Evolutionary conservation across 768 basidiomycete species (phyloP).

Genomic region (Lentinula aciculospora): DNA sequence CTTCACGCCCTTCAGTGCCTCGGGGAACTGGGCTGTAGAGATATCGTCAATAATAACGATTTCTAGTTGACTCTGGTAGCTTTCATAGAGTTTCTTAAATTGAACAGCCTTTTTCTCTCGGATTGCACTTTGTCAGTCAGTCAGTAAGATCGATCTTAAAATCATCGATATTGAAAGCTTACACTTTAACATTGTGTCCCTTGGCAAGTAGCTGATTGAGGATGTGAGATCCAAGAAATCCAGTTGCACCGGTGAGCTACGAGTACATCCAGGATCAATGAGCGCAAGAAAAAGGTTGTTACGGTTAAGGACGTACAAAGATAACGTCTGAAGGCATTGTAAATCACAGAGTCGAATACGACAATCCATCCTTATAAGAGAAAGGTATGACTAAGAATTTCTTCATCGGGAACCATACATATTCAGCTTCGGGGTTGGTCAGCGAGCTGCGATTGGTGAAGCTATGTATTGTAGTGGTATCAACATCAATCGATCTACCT

Average conservation of each 20-base stretch:
- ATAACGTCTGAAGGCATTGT: background rate
- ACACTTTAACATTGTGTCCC: constrained; percentile 2
- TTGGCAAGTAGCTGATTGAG: background rate
- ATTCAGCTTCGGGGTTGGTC: background rate
- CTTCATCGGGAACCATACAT: too few species aligned
- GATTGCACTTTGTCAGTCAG: background rate
- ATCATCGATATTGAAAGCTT: background rate
- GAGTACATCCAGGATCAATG: background rate
- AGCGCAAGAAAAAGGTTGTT: background rate
- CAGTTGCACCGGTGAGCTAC: constrained; percentile 5
- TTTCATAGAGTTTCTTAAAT: background rate
- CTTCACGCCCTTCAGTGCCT: constrained; percentile 39
- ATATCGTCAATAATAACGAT: constrained; percentile 17
- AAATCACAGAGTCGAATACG: background rate
- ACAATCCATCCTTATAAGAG: background rate
- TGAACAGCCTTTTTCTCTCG: background rate
- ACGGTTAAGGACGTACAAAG: background rate
- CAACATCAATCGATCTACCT: background rate
- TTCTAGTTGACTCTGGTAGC: constrained; percentile 14
- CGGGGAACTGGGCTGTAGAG: constrained; percentile 28
- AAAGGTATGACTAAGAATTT: background rate
- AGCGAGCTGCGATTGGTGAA: background rate
- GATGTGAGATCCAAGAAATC: constrained; percentile 7
- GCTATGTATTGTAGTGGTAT: too few species aligned
- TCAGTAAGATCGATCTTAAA: background rate